Percentiles rank a stretch among this genome's conserved stretches.
Evolutionary conservation across 1,284 basidiomycete genomes (phyloP).

Genomic region (Tilletia indica): DNA sequence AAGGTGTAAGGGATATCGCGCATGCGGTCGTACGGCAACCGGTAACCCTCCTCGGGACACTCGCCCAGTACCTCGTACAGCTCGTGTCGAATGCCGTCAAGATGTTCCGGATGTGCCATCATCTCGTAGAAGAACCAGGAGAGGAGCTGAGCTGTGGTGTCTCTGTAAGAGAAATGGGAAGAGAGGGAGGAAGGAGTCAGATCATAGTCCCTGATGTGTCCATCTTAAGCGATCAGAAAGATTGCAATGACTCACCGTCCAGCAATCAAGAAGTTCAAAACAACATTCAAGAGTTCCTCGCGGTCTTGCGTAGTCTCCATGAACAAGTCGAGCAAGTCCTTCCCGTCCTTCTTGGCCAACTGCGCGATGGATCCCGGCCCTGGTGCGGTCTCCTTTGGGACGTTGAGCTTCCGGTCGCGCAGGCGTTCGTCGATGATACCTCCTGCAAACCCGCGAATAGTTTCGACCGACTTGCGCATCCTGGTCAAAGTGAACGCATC

Average conservation of each 20-base stretch:
- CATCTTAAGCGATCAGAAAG: too few species aligned
- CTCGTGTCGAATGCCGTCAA: slow-evolving; percentile 33
- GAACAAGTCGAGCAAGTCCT: slow-evolving; percentile 58
- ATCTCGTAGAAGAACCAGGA: slow-evolving; percentile 46
- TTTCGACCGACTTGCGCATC: slow-evolving; percentile 24
- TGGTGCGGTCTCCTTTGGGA: neutral
- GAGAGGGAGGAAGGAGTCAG: too few species aligned
- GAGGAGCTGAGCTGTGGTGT: slow-evolving; percentile 47
- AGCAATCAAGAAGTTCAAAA: slow-evolving; percentile 42
- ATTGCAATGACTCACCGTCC: slow-evolving; percentile 26
- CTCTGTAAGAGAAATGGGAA: neutral
- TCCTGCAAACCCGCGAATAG: slow-evolving; percentile 33
- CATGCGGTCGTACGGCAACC: slow-evolving; percentile 42
- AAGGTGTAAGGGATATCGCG: slow-evolving; percentile 32
- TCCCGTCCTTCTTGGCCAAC: slow-evolving; percentile 30
- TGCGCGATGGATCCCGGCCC: neutral
- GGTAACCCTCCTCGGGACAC: slow-evolving; percentile 19
- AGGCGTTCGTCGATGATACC: slow-evolving; percentile 39
- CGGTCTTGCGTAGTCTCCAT: slow-evolving; percentile 55
- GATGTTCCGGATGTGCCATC: slow-evolving; percentile 28
- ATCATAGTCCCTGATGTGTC: too few species aligned
- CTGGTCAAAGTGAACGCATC: neutral
- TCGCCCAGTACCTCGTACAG: slow-evolving; percentile 33
- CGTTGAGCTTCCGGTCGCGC: neutral
- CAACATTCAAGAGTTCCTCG: slow-evolving; percentile 48